Percentiles rank a stretch among this genome's conserved stretches.
These are phyloP conservation scores for Polygonum maritimum DNA, from an alignment of 148 eudicot genomes.

Conservation along the genomic window DNA sequence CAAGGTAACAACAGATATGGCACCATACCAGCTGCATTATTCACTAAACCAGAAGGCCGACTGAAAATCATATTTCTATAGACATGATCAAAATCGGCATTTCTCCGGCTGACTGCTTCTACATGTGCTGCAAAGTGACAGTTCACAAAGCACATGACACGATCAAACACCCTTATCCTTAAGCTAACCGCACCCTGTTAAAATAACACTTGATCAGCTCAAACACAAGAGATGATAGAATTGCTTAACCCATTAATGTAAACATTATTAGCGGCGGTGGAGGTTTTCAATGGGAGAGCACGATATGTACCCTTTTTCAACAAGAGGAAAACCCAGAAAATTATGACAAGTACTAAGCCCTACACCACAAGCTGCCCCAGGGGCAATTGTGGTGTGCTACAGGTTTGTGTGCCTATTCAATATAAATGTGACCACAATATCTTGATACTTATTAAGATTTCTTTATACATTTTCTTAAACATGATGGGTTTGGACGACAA, in stretches of 20 bases:
- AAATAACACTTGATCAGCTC: slow-evolving; percentile 19
- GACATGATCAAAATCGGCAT: slow-evolving; percentile 95
- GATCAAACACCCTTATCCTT: slow-evolving; percentile 82
- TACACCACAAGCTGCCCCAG: neutral
- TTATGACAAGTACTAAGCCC: neutral
- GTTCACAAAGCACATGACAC: slow-evolving; percentile 87
- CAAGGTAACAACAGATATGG: slow-evolving; percentile 40
- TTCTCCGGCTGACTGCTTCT: slow-evolving; percentile 87
- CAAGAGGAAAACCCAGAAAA: neutral
- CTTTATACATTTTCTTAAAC: neutral
- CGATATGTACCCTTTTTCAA: neutral
- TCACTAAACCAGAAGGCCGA: slow-evolving; percentile 44
- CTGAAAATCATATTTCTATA: slow-evolving; percentile 78
- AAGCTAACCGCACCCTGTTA: slow-evolving; percentile 97
- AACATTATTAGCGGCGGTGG: neutral
- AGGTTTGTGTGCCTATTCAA: neutral
- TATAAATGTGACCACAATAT: neutral
- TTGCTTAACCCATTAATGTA: neutral
- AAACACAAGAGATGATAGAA: slow-evolving; percentile 14
- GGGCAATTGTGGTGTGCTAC: neutral
- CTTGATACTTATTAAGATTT: neutral
- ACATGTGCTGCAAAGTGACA: slow-evolving; percentile 98
- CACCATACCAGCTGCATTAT: slow-evolving; percentile 68
- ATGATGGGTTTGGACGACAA: neutral
- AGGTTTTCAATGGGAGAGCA: neutral